Conservation (phyloP, 2,329 filamentous ascomycete species). For the Cytospora piceae region DNA sequence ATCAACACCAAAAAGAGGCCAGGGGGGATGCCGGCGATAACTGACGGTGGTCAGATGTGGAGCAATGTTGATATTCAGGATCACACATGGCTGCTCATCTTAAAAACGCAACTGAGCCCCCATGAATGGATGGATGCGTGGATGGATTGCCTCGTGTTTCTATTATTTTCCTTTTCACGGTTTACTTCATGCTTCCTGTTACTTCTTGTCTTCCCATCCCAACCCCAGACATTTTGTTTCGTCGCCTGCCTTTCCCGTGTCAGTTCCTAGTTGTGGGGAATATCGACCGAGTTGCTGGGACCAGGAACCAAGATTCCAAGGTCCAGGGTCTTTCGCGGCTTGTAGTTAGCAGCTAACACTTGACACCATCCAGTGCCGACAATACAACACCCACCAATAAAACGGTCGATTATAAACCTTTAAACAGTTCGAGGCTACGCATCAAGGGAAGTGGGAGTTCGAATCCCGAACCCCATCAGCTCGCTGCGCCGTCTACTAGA, state of each 20-base stretch:
- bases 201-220: not conserved
- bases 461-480: not conserved
- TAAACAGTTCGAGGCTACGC: slow-evolving; percentile 4
- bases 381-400: slow-evolving; percentile 3
- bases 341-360: slow-evolving; percentile 23
- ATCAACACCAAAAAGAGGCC: slow-evolving; percentile 8
- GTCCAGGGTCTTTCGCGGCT: slow-evolving; percentile 1
- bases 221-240: slow-evolving; percentile 14
- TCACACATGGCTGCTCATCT: slow-evolving; percentile 13
- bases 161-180: not conserved
- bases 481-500: slow-evolving; percentile 6
- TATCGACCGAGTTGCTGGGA: slow-evolving; percentile 11
- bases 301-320: not conserved
- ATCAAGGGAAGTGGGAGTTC: not conserved
- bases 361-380: not conserved
- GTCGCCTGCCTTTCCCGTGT: not conserved
- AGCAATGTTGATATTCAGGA: slow-evolving; percentile 4
- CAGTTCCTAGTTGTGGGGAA: slow-evolving; percentile 7
- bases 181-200: not conserved
- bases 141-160: not conserved
- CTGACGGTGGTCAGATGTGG: slow-evolving; percentile 22
- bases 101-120: slow-evolving; percentile 12
- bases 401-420: slow-evolving; percentile 1
- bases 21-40: slow-evolving; percentile 14
- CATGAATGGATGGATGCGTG: not conserved